These are phyloP conservation scores for Aspergillus puulaauensis DNA, from an alignment of 2,329 filamentous ascomycete species.

Conservation along the genomic window DNA sequence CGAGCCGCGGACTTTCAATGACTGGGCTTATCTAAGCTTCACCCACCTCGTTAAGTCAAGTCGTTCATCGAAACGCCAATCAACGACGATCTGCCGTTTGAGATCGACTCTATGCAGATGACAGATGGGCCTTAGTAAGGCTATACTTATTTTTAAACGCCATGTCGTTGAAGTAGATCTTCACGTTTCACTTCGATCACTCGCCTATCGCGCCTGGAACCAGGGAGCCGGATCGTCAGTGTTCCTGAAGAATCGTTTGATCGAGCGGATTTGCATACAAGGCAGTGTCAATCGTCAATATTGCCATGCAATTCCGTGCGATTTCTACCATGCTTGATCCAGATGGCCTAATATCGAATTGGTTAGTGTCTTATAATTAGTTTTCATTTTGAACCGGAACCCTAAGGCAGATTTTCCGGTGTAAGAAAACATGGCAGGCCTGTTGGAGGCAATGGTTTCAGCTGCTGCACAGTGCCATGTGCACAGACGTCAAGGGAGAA, in stretches of 20 bases:
- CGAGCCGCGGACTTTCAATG: background rate
- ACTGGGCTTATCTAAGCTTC: background rate
- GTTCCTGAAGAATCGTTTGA: constrained; percentile 1
- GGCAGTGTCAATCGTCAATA: background rate
- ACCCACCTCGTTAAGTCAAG: background rate
- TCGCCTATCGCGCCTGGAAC: background rate
- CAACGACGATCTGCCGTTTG: constrained; percentile 39
- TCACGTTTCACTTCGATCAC: background rate
- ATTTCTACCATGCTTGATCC: background rate
- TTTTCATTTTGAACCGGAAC: background rate
- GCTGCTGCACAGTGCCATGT: background rate
- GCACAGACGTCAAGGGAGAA: background rate
- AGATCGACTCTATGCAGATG: constrained; percentile 37
- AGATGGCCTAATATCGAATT: background rate
- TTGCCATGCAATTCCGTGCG: background rate
- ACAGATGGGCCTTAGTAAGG: constrained; percentile 23
- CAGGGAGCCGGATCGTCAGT: background rate
- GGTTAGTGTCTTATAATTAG: background rate
- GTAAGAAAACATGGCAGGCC: background rate
- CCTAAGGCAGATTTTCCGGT: background rate
- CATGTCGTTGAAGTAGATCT: constrained; percentile 4
- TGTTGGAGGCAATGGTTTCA: background rate
- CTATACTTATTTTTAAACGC: constrained; percentile 5
- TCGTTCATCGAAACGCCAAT: constrained; percentile 23
- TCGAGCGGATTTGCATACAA: background rate